These are phyloP conservation scores for Haplosporangium gracile DNA, from an alignment of 192 early-diverging fungal genomes.

Conservation along the genomic window DNA sequence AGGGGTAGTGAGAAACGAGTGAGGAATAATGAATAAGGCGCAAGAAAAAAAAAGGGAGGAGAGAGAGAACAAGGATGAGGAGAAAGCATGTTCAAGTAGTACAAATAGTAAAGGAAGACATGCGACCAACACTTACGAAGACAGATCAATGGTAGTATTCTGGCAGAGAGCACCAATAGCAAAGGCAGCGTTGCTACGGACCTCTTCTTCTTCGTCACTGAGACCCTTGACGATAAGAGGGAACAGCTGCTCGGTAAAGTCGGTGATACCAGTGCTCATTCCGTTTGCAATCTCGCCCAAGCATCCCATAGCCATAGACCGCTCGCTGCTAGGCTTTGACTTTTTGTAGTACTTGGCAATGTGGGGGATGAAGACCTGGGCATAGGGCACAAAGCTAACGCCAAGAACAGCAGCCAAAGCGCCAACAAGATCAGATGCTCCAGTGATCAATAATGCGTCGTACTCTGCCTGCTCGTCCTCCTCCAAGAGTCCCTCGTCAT, in stretches of 20 bases:
- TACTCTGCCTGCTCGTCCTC: conserved; percentile 90
- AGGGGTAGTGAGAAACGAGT: not conserved
- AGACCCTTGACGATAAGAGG: conserved; percentile 79
- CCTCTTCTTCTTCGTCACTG: conserved; percentile 83
- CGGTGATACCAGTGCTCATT: conserved; percentile 70
- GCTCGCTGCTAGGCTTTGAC: conserved; percentile 75
- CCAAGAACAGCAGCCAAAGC: conserved; percentile 82
- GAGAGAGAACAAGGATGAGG: not conserved
- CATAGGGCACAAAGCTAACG: conserved; percentile 78
- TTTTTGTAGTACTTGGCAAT: conserved; percentile 84
- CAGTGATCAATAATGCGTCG: conserved; percentile 83
- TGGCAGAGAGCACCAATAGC: conserved; percentile 80
- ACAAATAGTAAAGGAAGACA: not conserved
- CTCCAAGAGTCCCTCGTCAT: conserved; percentile 73
- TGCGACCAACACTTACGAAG: conserved; percentile 58
- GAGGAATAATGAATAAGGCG: not conserved
- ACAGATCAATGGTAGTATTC: conserved; percentile 75
- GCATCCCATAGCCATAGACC: conserved; percentile 92
- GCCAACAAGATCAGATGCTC: conserved; percentile 86
- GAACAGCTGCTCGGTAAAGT: conserved; percentile 75
- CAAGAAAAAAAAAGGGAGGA: not conserved
- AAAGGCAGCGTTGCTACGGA: conserved; percentile 90
- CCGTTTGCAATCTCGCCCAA: conserved; percentile 84
- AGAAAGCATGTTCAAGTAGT: not conserved
- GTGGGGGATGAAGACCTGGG: conserved; percentile 83